A percentile compares a stretch with the other conserved stretches of the same genome.
Evolutionary conservation across 2,329 filamentous ascomycete genomes (phyloP).

Genomic region (Biscogniauxia marginata): DNA sequence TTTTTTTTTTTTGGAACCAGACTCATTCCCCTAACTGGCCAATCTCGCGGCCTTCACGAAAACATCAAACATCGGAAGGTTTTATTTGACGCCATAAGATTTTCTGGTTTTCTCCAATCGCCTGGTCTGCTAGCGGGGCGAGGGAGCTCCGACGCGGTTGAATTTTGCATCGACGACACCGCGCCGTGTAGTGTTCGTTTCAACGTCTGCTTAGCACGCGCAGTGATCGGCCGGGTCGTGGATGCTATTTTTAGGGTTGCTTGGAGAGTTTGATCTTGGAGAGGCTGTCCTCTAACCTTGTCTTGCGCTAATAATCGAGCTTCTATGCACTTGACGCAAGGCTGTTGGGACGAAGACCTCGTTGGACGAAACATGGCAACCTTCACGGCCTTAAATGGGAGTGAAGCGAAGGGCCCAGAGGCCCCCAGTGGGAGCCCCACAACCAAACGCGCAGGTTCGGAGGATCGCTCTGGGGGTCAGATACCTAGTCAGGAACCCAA

Average conservation of each 20-base stretch:
- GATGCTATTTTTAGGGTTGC: conserved; percentile 5
- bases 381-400: conserved; percentile 35
- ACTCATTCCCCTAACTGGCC: not conserved
- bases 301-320: conserved; percentile 4
- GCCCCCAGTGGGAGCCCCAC: conserved; percentile 24
- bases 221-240: conserved; percentile 4
- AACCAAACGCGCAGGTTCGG: conserved; percentile 24
- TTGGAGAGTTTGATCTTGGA: conserved; percentile 5
- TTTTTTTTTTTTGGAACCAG: not conserved
- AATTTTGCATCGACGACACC: conserved; percentile 3
- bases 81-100: not conserved
- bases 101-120: not conserved
- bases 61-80: not conserved
- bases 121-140: not conserved
- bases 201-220: not conserved
- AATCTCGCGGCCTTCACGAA: not conserved
- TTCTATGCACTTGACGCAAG: conserved; percentile 30
- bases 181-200: not conserved
- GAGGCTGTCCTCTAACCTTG: not conserved
- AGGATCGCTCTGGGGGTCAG: conserved; percentile 26
- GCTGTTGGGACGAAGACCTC: conserved; percentile 26
- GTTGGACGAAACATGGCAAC: conserved; percentile 32
- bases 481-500: conserved; percentile 25
- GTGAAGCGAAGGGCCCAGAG: conserved; percentile 29
- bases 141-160: not conserved